These are phyloP conservation scores for Arachis hypogaea DNA, from an alignment of 306 rosid species.

Conservation along the genomic window DNA sequence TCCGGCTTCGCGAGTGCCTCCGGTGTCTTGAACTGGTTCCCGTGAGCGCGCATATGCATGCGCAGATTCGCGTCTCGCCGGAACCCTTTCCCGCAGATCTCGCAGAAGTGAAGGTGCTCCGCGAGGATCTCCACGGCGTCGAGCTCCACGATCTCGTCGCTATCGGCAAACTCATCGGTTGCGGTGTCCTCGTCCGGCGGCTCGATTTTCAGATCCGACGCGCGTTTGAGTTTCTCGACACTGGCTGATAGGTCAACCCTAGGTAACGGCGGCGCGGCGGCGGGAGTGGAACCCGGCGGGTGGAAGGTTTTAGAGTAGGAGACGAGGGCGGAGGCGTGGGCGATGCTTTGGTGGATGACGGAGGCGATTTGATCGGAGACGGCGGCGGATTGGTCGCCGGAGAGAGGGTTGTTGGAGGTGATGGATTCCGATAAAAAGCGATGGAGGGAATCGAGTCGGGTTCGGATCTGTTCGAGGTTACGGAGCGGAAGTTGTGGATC, in stretches of 20 bases:
- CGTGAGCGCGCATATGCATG: slow-evolving; percentile 97
- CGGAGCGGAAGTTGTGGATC: slow-evolving; percentile 54
- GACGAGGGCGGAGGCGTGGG: slow-evolving; percentile 66
- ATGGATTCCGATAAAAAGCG: slow-evolving; percentile 60
- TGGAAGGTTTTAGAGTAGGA: slow-evolving; percentile 37
- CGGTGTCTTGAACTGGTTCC: slow-evolving; percentile 71
- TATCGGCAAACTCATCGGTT: slow-evolving; percentile 13
- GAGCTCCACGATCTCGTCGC: slow-evolving; percentile 70
- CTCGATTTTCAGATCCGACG: slow-evolving; percentile 43
- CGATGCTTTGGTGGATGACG: slow-evolving; percentile 56
- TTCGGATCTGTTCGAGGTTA: slow-evolving; percentile 60
- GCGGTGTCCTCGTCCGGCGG: slow-evolving; percentile 34
- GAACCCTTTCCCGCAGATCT: slow-evolving; percentile 92
- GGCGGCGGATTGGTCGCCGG: slow-evolving; percentile 45
- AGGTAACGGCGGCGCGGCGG: neutral
- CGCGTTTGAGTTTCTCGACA: slow-evolving; percentile 17
- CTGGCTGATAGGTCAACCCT: slow-evolving; percentile 1
- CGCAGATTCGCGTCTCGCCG: slow-evolving; percentile 90
- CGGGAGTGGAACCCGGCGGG: slow-evolving; percentile 1
- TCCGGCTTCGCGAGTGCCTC: slow-evolving; percentile 76
- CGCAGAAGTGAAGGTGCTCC: slow-evolving; percentile 83
- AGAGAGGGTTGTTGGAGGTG: slow-evolving; percentile 42
- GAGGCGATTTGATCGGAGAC: slow-evolving; percentile 70
- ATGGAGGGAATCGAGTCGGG: slow-evolving; percentile 61
- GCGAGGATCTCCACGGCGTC: slow-evolving; percentile 79